Base-by-base conservation (phyloP, 148 eudicot species). In the Camellia japonica region DNA sequence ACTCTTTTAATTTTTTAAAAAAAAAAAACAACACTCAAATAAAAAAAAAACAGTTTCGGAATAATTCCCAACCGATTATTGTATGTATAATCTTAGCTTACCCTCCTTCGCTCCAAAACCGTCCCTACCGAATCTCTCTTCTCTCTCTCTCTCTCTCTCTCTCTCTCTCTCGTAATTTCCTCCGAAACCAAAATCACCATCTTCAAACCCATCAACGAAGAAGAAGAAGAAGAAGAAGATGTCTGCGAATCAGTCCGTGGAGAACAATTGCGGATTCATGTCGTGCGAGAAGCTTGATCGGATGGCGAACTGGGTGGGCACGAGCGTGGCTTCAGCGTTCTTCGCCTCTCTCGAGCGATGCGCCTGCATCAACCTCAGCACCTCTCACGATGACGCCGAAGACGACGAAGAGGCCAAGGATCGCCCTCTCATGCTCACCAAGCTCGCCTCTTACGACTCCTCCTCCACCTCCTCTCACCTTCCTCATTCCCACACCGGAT, bases 301-400 rank as follows among this genome's bases (percentile, higher is more conserved):
- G 71, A 42, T 80, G 68, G 86, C 81, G 56, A 84, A 72, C n/a
- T 84, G 86, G 86, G 83, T 80, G 15, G 83, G 86, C 2, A 47
- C 74, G 66, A 84, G 78, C 74, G 80, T 84, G 16, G 86, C 80
- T 0, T 56, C 86, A 12, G 81, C 80, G 15, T 84, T 84, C 74
- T 80, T 84, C 72, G 72, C 80, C 19, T 84, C 86, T 18, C 71
- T 84, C 20, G 86, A 84, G 75, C 77, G 86, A 1, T 84, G 86
- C 70, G 73, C 79, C 23, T 84, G 86, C 77, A 80, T 84, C 77
- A 84, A 84, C 80, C 80, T 84, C 73, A 84, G 62, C 83, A 81
- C 79, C 6, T 51, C 55, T 44, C 77, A 80, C 6, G 80, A 80
- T 44, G 83, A 83, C 46, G 76, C 61, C 19, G 80, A 70, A 7